Base-by-base conservation (phyloP, 2,329 filamentous ascomycete genomes). In the Phialemonium atrogriseum region DNA sequence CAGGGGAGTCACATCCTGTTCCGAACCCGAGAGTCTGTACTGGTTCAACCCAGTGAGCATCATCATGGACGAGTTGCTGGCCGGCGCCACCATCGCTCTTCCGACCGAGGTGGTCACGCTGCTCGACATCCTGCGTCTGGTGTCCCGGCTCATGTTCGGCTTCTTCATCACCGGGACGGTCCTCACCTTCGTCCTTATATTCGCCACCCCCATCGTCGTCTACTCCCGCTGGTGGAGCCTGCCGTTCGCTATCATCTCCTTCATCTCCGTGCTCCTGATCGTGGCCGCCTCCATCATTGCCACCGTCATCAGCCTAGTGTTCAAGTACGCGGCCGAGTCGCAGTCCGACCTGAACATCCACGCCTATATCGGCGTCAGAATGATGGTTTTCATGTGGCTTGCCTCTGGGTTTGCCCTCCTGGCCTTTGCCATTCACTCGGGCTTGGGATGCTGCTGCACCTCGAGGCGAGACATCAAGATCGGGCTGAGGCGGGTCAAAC, bases 41-140 rank as follows among this genome's bases (percentile, higher is more conserved):
- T 94, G 84, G 80, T 95, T 95, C 63, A 86, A 95, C 54, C 88
- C 88, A 0, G 80, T 94, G 24, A 64, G 80, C 35, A 85, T 95
- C 43, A 63, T 96, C 28, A 65, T 86, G 40, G 74, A 73, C 45
- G 82, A 94, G 59, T 68, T 96, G 17, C 70, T 96, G 8, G 61
- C 84, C 9, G 86, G 87, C 25, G 86, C 87, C 14, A 83, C 78
- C 21, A 87, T 95, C 53, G 82, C 82, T 9, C 68, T 94, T 15
- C 88, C 89, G 9, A 66, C 73, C 18, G 62, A 87, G 39, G 75
- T 94, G 46, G 70, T 74, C 51, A 68, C 78, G 39, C 80, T 88
- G 43, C 74, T 95, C 30, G 65, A 70, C 37, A 71, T 94, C 36
- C 79, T 94, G 44, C 71, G 72, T 34, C 68, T 80, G 36, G 82